Percentiles rank a stretch among this genome's conserved stretches.
These are phyloP conservation scores for Malassezia nana DNA, from an alignment of 1,284 basidiomycete species.

Conservation along the genomic window DNA sequence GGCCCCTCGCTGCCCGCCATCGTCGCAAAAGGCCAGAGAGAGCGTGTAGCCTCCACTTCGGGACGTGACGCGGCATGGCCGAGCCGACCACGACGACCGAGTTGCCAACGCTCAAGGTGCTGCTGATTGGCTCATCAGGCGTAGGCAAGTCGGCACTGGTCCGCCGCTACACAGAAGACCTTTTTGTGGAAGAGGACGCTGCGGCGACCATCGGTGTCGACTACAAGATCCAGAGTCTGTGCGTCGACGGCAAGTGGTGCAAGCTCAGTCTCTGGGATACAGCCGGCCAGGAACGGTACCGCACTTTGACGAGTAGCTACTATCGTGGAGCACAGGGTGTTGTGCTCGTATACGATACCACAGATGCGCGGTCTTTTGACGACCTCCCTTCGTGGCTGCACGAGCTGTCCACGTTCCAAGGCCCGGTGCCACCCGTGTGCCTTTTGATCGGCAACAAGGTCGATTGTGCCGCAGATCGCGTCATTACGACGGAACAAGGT, in stretches of 20 bases:
- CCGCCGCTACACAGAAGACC: slow-evolving; percentile 87
- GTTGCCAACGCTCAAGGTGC: slow-evolving; percentile 51
- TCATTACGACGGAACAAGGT: slow-evolving; percentile 71
- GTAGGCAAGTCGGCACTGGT: slow-evolving; percentile 78
- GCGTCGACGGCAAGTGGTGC: slow-evolving; percentile 52
- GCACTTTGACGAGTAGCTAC: slow-evolving; percentile 82
- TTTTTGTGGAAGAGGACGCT: slow-evolving; percentile 89
- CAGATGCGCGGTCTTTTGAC: slow-evolving; percentile 80
- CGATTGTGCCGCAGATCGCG: slow-evolving; percentile 78
- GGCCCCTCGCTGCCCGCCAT: background rate
- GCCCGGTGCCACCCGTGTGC: slow-evolving; percentile 64
- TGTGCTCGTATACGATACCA: slow-evolving; percentile 89
- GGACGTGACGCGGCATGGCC: background rate
- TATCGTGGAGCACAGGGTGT: slow-evolving; percentile 89
- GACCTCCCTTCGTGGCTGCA: slow-evolving; percentile 83
- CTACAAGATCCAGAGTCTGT: slow-evolving; percentile 53
- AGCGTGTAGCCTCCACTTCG: background rate
- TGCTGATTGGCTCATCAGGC: slow-evolving; percentile 67
- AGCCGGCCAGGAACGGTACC: slow-evolving; percentile 50
- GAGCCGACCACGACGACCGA: slow-evolving; percentile 25
- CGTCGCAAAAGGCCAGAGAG: background rate
- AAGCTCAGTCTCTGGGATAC: slow-evolving; percentile 56
- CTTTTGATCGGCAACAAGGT: slow-evolving; percentile 90
- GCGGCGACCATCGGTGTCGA: slow-evolving; percentile 73
- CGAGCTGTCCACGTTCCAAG: slow-evolving; percentile 85